Percentiles rank a stretch among this genome's conserved stretches.
These are phyloP conservation scores for Erigeron philadelphicus DNA, from an alignment of 140 eudicot species.

Conservation along the genomic window DNA sequence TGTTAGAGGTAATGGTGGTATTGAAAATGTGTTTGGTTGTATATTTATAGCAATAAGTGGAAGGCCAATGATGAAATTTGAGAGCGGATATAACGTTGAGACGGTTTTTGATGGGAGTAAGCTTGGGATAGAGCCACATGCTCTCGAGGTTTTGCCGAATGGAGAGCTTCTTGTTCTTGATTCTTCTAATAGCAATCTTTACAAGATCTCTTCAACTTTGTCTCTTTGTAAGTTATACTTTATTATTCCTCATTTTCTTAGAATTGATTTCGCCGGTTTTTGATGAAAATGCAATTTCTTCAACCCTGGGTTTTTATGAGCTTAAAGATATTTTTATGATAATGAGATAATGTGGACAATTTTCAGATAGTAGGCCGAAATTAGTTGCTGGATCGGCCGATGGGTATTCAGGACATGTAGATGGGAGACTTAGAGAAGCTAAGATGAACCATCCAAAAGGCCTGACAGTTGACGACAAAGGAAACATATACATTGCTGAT, in stretches of 20 bases:
- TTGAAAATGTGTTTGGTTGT: constrained; percentile 11
- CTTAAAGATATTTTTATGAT: neutral
- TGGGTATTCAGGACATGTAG: constrained; percentile 92
- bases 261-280: no score
- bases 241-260: neutral
- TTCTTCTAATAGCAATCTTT: constrained; percentile 87
- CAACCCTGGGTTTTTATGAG: neutral
- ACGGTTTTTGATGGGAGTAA: constrained; percentile 99
- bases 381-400: constrained; percentile 87
- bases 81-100: constrained; percentile 87
- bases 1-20: neutral
- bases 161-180: constrained; percentile 89
- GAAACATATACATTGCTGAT: constrained; percentile 87
- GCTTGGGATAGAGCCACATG: constrained; percentile 90
- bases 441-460: constrained; percentile 95
- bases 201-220: constrained; percentile 87
- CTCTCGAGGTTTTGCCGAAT: constrained; percentile 68
- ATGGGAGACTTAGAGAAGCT: constrained; percentile 81
- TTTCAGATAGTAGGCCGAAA: constrained; percentile 83
- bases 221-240: constrained; percentile 61
- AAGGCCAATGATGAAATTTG: constrained; percentile 91
- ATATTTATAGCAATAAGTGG: constrained; percentile 59
- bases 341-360: constrained; percentile 1
- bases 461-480: constrained; percentile 83
- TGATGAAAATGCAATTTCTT: no score